Evolutionary conservation across 2,329 filamentous ascomycete genomes (phyloP), one percentile per base, ranked within the genome.

Genomic region (Neofusicoccum parvum): DNA sequence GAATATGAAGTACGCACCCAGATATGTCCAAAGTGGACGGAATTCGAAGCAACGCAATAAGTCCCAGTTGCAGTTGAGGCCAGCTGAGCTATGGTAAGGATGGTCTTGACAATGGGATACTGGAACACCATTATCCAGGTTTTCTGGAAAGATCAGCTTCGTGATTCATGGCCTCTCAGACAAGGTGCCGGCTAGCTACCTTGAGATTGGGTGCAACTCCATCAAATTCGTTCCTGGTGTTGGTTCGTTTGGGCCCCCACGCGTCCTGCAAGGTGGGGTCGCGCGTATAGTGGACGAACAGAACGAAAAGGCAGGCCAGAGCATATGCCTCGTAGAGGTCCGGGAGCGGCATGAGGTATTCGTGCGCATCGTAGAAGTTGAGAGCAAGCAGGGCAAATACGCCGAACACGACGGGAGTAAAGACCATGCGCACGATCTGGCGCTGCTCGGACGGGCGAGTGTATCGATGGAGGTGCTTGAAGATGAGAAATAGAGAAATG

Each of bases 271-370:
- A 11, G 3, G 46, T 50, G 10, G 45, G 45, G n/a, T 27, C 23
- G 3, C 37, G 45, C 2, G 11, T n/a, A 20, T 51, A 62, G 9
- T 62, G 59, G 2, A 51, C 46, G 17, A 51, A 62, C 12, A 62
- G 59, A 1, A 62, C n/a, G 34, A 62, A 62, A 17, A 62, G 34
- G n/a, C 34, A 62, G 17, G 72, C 71, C 12, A 75, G 66, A 23
- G 69, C 69, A 43, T 72, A 72, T 2, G 72, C 69, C 64, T 75
- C 72, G 64, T 74, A 75, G n/a, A 73, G 51, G 37, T 71, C 69
- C 7, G 68, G 68, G n/a, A 74, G 58, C 1, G 72, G 70, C 41
- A 69, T 68, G 50, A 74, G 64, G 58, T 74, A 74, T n/a, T 70
- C 67, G n/a, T 72, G 70, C 5, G 68, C 62, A 10, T 66, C 66